Evolutionary conservation across 768 basidiomycete species (phyloP).

Genomic region (Amanita rimosa): DNA sequence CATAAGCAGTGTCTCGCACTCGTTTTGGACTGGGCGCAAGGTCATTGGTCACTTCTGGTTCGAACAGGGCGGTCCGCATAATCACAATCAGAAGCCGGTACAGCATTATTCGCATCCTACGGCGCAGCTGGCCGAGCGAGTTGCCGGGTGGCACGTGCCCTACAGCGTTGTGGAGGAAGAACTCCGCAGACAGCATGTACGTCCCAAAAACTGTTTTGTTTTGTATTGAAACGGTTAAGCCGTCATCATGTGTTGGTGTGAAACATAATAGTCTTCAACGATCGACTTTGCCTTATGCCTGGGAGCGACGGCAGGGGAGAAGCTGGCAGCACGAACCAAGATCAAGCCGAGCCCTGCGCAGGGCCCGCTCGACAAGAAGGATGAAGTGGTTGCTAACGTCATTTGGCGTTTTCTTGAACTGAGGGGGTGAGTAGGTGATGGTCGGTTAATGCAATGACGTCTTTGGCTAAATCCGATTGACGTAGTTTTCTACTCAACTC

Average conservation of each 20-base stretch:
- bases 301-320: slow-evolving; percentile 78
- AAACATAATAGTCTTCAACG: slow-evolving; percentile 80
- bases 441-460: background rate
- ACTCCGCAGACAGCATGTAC: slow-evolving; percentile 89
- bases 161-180: slow-evolving; percentile 87
- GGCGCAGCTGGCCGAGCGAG: slow-evolving; percentile 77
- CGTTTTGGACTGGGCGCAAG: slow-evolving; percentile 70
- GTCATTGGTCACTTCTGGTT: slow-evolving; percentile 74
- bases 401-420: slow-evolving; percentile 98
- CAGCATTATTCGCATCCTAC: slow-evolving; percentile 73
- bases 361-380: slow-evolving; percentile 83
- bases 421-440: slow-evolving; percentile 73
- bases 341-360: slow-evolving; percentile 35
- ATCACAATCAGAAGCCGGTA: slow-evolving; percentile 42
- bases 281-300: slow-evolving; percentile 94
- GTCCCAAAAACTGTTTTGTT: too few relatives aligned
- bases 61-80: slow-evolving; percentile 40
- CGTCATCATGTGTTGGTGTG: background rate
- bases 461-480: background rate
- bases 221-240: slow-evolving; percentile 6
- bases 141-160: slow-evolving; percentile 83
- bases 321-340: slow-evolving; percentile 74
- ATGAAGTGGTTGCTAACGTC: slow-evolving; percentile 95
- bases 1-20: slow-evolving; percentile 68
- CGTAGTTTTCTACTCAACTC: slow-evolving; percentile 78